These are phyloP conservation scores for Eucalyptus shirleyi DNA, from an alignment of 345 rosid species.

Conservation along the genomic window DNA sequence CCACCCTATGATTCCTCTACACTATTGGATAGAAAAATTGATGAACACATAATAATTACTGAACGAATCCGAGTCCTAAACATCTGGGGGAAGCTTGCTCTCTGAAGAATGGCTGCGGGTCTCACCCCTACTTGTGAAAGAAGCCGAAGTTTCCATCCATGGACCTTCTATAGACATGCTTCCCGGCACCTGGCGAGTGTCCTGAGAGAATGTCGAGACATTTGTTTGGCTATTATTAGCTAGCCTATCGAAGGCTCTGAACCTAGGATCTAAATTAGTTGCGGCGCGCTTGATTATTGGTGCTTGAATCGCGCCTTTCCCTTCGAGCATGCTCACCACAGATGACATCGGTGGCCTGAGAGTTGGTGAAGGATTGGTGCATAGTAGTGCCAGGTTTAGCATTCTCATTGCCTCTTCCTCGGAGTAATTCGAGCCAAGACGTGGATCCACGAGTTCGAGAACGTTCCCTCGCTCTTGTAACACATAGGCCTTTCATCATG, in stretches of 20 bases:
- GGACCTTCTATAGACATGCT: constrained; percentile 54
- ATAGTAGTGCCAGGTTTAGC: constrained; percentile 61
- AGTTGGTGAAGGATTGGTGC: constrained; percentile 92
- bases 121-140: constrained; percentile 21
- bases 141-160: constrained; percentile 43
- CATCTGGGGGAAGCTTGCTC: constrained; percentile 7
- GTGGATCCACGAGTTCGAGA: constrained; percentile 68
- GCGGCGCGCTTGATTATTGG: constrained; percentile 47
- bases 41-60: not conserved
- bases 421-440: constrained; percentile 41
- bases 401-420: constrained; percentile 54
- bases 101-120: constrained; percentile 9
- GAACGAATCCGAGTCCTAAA: not conserved
- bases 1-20: not conserved
- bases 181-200: constrained; percentile 16
- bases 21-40: not conserved
- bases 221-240: constrained; percentile 55
- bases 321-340: constrained; percentile 75
- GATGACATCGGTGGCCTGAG: constrained; percentile 84
- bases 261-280: constrained; percentile 44
- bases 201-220: constrained; percentile 24
- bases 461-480: constrained; percentile 92
- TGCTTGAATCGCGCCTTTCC: constrained; percentile 57
- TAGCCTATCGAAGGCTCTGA: constrained; percentile 63
- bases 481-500: constrained; percentile 58